Evolutionary conservation across 768 basidiomycete genomes (phyloP).

Genomic region (Termitomyces sp.): DNA sequence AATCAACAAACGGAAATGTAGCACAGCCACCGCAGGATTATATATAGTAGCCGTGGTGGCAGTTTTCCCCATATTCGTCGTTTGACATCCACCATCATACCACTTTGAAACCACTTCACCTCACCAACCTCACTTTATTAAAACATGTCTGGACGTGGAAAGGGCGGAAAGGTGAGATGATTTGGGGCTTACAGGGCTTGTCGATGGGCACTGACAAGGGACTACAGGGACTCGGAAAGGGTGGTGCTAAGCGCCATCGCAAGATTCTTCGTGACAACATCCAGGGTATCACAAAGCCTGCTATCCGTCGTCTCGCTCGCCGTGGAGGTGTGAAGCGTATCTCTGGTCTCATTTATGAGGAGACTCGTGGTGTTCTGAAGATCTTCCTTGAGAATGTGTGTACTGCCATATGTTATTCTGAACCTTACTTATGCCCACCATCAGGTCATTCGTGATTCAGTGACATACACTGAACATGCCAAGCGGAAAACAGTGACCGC

Average conservation of each 20-base stretch:
- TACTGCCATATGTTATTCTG: neutral
- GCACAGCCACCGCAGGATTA: slow-evolving; percentile 40
- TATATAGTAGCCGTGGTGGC: slow-evolving; percentile 32
- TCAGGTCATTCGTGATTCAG: slow-evolving; percentile 90
- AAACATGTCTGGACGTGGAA: slow-evolving; percentile 6
- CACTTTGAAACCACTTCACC: slow-evolving; percentile 3
- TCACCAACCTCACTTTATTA: neutral
- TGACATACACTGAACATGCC: slow-evolving; percentile 91
- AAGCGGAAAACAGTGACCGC: slow-evolving; percentile 95
- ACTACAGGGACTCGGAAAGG: slow-evolving; percentile 2
- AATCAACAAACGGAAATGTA: slow-evolving; percentile 40
- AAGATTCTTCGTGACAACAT: slow-evolving; percentile 8
- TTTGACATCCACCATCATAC: slow-evolving; percentile 23
- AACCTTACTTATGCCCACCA: neutral
- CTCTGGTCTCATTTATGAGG: slow-evolving; percentile 3
- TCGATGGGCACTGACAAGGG: neutral
- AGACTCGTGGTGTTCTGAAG: slow-evolving; percentile 7
- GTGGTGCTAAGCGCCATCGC: slow-evolving; percentile 7
- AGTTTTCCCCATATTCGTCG: slow-evolving; percentile 9
- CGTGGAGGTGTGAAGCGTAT: slow-evolving; percentile 6
- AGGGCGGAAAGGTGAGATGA: slow-evolving; percentile 1
- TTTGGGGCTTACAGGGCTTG: too few species aligned
- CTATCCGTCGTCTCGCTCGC: slow-evolving; percentile 4
- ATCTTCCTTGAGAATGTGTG: slow-evolving; percentile 6
- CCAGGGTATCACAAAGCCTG: slow-evolving; percentile 4